Conservation (phyloP, 2,329 filamentous ascomycete genomes). For the Simplicillium aogashimaense region DNA sequence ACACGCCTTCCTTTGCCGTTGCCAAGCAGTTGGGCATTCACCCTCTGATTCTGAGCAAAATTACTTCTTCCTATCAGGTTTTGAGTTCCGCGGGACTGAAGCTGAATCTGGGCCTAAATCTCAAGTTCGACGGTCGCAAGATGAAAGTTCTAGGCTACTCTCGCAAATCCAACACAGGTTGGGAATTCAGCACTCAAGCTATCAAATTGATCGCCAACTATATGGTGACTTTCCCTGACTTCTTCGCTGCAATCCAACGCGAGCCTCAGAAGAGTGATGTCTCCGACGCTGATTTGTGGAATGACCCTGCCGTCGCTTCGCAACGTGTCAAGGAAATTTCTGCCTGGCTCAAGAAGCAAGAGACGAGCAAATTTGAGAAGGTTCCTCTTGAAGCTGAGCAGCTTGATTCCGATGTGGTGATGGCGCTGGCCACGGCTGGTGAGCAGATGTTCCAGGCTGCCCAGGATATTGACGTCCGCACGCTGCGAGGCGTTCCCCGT, state of each 20-base stretch:
- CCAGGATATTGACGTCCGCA: slow-evolving; percentile 50
- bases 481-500: slow-evolving; percentile 72
- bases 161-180: slow-evolving; percentile 73
- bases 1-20: slow-evolving; percentile 81
- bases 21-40: slow-evolving; percentile 74
- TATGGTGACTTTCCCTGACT: slow-evolving; percentile 90
- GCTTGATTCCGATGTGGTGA: slow-evolving; percentile 83
- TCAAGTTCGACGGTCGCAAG: slow-evolving; percentile 95
- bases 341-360: slow-evolving; percentile 83
- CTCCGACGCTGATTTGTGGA: slow-evolving; percentile 78
- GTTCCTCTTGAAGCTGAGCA: slow-evolving; percentile 97
- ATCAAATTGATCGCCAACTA: slow-evolving; percentile 75
- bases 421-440: slow-evolving; percentile 66
- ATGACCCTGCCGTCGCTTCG: slow-evolving; percentile 58
- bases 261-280: slow-evolving; percentile 82
- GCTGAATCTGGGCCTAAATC: slow-evolving; percentile 84
- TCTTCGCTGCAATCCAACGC: slow-evolving; percentile 78
- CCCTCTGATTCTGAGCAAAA: slow-evolving; percentile 83
- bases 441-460: slow-evolving; percentile 49
- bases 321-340: slow-evolving; percentile 86
- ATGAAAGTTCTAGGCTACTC: slow-evolving; percentile 94
- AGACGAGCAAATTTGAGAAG: slow-evolving; percentile 84
- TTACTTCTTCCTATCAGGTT: slow-evolving; percentile 89
- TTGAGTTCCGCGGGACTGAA: slow-evolving; percentile 67
- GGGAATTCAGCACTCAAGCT: slow-evolving; percentile 89